These are phyloP conservation scores for Acrocalymma vagum DNA, from an alignment of 2,329 filamentous ascomycete species.

Conservation along the genomic window DNA sequence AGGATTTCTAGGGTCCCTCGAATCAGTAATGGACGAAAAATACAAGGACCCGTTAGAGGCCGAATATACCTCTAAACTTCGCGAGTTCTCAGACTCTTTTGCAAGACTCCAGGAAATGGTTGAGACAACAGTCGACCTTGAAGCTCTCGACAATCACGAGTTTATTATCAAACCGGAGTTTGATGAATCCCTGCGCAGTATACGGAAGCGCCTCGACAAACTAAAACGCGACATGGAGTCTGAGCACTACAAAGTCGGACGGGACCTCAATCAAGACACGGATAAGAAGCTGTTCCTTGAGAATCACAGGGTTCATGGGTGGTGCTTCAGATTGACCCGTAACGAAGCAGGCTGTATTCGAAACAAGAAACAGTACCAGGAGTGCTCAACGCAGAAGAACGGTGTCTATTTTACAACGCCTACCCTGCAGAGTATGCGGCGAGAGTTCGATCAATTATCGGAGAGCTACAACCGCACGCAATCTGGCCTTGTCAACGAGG, in stretches of 20 bases:
- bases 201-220: slow-evolving; percentile 89
- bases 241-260: slow-evolving; percentile 79
- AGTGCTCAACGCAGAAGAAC: slow-evolving; percentile 98
- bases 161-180: slow-evolving; percentile 99
- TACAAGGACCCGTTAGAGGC: slow-evolving; percentile 88
- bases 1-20: slow-evolving; percentile 86
- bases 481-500: slow-evolving; percentile 87
- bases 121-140: slow-evolving; percentile 95
- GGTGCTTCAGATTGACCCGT: slow-evolving; percentile 93
- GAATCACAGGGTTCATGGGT: slow-evolving; percentile 94
- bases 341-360: slow-evolving; percentile 92
- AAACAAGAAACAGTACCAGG: slow-evolving; percentile 88
- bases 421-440: slow-evolving; percentile 78
- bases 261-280: slow-evolving; percentile 87
- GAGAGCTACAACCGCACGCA: slow-evolving; percentile 96
- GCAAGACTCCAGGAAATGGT: slow-evolving; percentile 96
- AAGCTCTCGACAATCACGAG: slow-evolving; percentile 94
- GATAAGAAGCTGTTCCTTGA: slow-evolving; percentile 99
- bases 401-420: slow-evolving; percentile 97
- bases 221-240: slow-evolving; percentile 81
- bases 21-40: slow-evolving; percentile 93
- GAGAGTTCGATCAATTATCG: slow-evolving; percentile 93
- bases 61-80: slow-evolving; percentile 85
- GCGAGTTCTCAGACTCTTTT: slow-evolving; percentile 77
- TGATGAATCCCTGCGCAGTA: slow-evolving; percentile 86